Evolutionary conservation across 208 protist genomes (phyloP), one percentile per base, ranked within the genome.

Genomic region (Trypanosoma theileri): DNA sequence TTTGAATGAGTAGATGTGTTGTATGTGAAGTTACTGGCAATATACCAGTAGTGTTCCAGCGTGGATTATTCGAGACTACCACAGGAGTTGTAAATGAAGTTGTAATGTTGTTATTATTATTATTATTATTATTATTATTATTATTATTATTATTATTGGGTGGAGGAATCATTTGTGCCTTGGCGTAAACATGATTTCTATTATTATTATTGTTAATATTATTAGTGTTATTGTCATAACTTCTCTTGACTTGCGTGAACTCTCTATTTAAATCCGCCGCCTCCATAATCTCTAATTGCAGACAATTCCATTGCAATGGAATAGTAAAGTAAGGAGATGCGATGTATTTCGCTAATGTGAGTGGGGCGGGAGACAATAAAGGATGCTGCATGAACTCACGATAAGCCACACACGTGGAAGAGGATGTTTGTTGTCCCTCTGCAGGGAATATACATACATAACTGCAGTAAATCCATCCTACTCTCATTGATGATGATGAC

Each of bases 401-500:
- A 68, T 69, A 17, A 14, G 60, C 69, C 44, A 58, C 16, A 26
- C 14, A 26, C 26, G 28, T 56, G 12, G n/a, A 40, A 40, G 45
- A 74, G 3, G 31, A 12, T 42, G 22, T 35, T 24, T 21, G 22
- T 4, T 54, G 31, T 6, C 50, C 35, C 9, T 28, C 14, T 61
- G 67, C 10, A 56, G 69, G 51, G 40, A 63, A 79, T 14, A 62
- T 42, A 26, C 66, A 55, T 51, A 69, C 70, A n/a, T 83, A 71
- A 59, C 79, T 77, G 56, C 81, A 83, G 65, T 86, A 77, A 41
- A 83, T 66, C 81, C 81, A 86, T 10, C 78, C 78, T 17, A 61
- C 41, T 21, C 50, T 57, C 52, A 64, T 2, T 41, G 3, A 9
- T n/a, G 35, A 40, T 14, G 52, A 35, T 14, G n/a, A n/a, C n/a